A percentile compares a stretch with the other conserved stretches of the same genome.
These are phyloP conservation scores for Botrytis paeoniae DNA, from an alignment of 2,329 filamentous ascomycete species.

Conservation along the genomic window DNA sequence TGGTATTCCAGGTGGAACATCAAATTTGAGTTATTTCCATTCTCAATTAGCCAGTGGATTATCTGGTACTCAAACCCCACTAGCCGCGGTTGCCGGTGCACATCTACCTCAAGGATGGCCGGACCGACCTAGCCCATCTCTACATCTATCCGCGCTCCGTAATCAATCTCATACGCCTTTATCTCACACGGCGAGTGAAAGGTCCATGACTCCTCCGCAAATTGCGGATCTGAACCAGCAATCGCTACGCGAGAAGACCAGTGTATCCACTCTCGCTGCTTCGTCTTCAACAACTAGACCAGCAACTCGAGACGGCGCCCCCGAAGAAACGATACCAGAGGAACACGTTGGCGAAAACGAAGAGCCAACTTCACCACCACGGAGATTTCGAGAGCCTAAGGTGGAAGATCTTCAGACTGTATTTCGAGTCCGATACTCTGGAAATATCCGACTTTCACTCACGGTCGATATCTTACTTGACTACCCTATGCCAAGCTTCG, in stretches of 20 bases:
- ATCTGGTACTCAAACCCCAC: constrained; percentile 73
- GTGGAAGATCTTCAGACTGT: constrained; percentile 90
- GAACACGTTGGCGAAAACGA: constrained; percentile 36
- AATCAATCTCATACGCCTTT: constrained; percentile 25
- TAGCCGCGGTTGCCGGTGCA: constrained; percentile 75
- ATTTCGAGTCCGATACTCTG: constrained; percentile 84
- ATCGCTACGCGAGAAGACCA: constrained; percentile 55
- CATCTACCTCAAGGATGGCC: constrained; percentile 55
- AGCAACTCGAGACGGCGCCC: constrained; percentile 52
- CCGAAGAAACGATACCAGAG: constrained; percentile 32
- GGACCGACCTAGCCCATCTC: constrained; percentile 32
- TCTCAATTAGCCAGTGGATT: constrained; percentile 68
- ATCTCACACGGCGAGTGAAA: constrained; percentile 33
- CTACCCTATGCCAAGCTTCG: constrained; percentile 98
- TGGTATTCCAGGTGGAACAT: constrained; percentile 67
- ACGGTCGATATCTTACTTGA: constrained; percentile 95
- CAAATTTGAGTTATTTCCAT: constrained; percentile 80
- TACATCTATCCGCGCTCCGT: constrained; percentile 23
- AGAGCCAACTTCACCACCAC: constrained; percentile 42
- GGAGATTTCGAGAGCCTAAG: constrained; percentile 66
- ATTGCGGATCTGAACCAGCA: constrained; percentile 41
- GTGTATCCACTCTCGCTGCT: constrained; percentile 59
- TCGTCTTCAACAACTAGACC: constrained; percentile 54
- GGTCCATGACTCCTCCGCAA: constrained; percentile 35
- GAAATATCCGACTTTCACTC: constrained; percentile 81